Evolutionary conservation across 371 early-diverging fungal species (phyloP).

Genomic region (Syncephalastrum contaminatum): DNA sequence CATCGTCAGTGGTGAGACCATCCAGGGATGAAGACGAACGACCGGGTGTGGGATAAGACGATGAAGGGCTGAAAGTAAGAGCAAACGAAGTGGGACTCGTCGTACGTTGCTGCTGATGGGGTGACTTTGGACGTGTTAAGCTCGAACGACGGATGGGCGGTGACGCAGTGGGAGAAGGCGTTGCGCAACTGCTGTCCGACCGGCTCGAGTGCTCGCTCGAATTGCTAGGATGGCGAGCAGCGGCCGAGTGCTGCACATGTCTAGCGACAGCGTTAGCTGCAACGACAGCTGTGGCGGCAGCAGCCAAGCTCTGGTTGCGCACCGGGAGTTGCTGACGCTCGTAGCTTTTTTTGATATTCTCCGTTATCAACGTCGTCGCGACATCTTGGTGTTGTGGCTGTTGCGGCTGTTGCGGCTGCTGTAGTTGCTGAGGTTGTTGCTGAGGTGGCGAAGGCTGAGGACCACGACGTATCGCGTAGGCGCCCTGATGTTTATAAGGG

Average conservation of each 20-base stretch:
- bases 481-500: conserved; percentile 17
- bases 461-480: conserved; percentile 12
- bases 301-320: conserved; percentile 41
- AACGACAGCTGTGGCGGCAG: conserved; percentile 12
- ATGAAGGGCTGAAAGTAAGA: too few species aligned
- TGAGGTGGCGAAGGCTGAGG: background rate
- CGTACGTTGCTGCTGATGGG: background rate
- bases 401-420: background rate
- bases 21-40: too few species aligned
- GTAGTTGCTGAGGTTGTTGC: background rate
- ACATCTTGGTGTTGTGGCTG: conserved; percentile 4
- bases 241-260: background rate
- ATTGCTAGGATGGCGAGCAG: conserved; percentile 11
- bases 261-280: conserved; percentile 4
- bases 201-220: conserved; percentile 10
- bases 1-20: background rate
- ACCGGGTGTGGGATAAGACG: too few species aligned
- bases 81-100: too few species aligned
- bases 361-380: conserved; percentile 20
- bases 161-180: conserved; percentile 1
- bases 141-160: conserved; percentile 2
- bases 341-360: conserved; percentile 32
- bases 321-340: conserved; percentile 40
- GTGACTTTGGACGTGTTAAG: background rate
- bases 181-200: conserved; percentile 1